Evolutionary conservation across 2,329 filamentous ascomycete genomes (phyloP).

Genomic region (Hypoxylon rubiginosum): DNA sequence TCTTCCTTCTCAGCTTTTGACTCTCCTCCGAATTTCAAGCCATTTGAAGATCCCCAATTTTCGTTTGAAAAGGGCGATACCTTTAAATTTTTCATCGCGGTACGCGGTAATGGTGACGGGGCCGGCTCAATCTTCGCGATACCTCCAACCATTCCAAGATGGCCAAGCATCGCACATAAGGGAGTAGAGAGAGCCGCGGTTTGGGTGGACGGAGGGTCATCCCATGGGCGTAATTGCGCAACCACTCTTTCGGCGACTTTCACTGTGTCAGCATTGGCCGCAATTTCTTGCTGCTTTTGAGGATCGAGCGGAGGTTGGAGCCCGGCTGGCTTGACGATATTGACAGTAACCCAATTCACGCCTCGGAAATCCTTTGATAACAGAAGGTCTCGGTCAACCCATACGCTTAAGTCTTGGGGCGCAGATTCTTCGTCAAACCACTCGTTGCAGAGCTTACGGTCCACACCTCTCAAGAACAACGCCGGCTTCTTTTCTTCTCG

Average conservation of each 20-base stretch:
- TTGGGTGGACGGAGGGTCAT: constrained; percentile 85
- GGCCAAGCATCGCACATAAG: constrained; percentile 80
- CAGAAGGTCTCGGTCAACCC: constrained; percentile 86
- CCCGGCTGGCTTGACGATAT: constrained; percentile 86
- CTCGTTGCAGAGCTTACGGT: constrained; percentile 75
- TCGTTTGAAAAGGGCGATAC: constrained; percentile 81
- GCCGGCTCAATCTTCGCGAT: constrained; percentile 90
- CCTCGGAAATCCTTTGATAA: constrained; percentile 80
- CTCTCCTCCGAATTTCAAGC: constrained; percentile 88
- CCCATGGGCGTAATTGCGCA: constrained; percentile 82
- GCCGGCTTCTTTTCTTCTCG: constrained; percentile 76
- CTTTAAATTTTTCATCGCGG: constrained; percentile 75
- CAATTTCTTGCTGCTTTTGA: constrained; percentile 76
- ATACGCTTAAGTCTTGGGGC: constrained; percentile 76
- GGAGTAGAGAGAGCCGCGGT: constrained; percentile 83
- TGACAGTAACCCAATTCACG: constrained; percentile 82
- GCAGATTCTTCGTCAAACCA: constrained; percentile 81
- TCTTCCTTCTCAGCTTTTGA: constrained; percentile 87
- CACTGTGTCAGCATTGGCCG: constrained; percentile 64
- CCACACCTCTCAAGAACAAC: constrained; percentile 85
- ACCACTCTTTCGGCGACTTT: constrained; percentile 77
- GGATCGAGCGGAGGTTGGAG: constrained; percentile 79
- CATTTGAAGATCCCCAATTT: constrained; percentile 69
- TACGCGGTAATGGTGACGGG: constrained; percentile 76
- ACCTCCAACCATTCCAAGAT: constrained; percentile 82